Base-by-base conservation (phyloP, 768 basidiomycete genomes). In the Kwoniella pini region DNA sequence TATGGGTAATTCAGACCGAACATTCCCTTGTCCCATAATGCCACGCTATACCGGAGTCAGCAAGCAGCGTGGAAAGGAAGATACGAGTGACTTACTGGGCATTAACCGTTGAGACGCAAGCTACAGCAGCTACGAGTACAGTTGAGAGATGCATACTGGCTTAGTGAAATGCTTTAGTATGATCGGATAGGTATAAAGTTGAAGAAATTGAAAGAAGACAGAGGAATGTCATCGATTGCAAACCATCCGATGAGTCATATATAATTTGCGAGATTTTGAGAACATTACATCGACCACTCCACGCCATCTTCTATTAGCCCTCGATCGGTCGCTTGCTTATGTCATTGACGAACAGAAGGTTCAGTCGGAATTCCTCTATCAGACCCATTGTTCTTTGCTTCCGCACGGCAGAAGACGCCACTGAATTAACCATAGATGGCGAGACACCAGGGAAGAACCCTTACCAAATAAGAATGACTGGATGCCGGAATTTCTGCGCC, bases 1-100 rank as follows among this genome's bases (percentile, higher is more conserved):
- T 62, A 30, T 7, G 71, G 71, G 22, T 54, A 73, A 39, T 73
- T 73, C 36, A 60, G 31, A n/a, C 71, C 71, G 44, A 73, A 73
- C 64, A 73, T 59, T 27, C 64, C 69, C 38, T 61, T 56, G 60
- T 70, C 54, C 65, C 65, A 72, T n/a, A 69, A 53, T 24, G 68
- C 63, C 39, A 66, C 62, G 57, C 58, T 66, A 53, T 24, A 19
- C n/a, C n/a, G n/a, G n/a, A 43, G 19, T 13, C 19, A 7, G 45
- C 27, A 6, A 46, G 45, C 45, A 4, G 19, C 5, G 11, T 46
- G 4, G 43, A 5, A 12, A 4, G 45, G 1, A n/a, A 39, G 21
- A 33, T 45, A 2, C n/a, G n/a, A n/a, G n/a, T n/a, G 28, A 62
- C 55, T 55, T 39, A 56, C 56, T 57, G 54, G 30, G 60, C 60